These are phyloP conservation scores for Emmonsiellopsis sp. DNA, from an alignment of 2,329 filamentous ascomycete species.

Conservation along the genomic window DNA sequence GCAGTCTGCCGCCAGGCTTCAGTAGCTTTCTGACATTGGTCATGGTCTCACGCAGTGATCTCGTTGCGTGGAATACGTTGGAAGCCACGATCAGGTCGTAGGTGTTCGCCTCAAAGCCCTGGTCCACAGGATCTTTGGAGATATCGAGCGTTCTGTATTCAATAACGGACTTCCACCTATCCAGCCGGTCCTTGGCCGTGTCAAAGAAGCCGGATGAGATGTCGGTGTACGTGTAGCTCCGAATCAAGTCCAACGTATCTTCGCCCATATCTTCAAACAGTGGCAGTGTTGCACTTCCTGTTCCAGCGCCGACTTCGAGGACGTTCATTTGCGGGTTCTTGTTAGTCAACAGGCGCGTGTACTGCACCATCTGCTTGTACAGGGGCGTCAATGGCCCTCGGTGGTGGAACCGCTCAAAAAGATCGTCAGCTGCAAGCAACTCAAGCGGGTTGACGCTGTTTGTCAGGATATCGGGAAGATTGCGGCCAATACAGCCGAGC, in stretches of 20 bases:
- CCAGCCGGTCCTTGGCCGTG: conserved; percentile 20
- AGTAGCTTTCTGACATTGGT: conserved; percentile 19
- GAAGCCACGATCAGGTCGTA: conserved; percentile 27
- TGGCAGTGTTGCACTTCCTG: conserved; percentile 7
- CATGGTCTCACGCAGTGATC: conserved; percentile 15
- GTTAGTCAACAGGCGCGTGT: not conserved
- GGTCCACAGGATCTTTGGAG: conserved; percentile 18
- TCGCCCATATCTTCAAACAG: conserved; percentile 22
- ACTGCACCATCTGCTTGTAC: not conserved
- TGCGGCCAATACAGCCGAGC: conserved; percentile 20
- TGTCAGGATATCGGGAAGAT: conserved; percentile 7
- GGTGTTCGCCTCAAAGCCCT: conserved; percentile 23
- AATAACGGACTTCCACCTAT: conserved; percentile 15
- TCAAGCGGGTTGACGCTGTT: conserved; percentile 9
- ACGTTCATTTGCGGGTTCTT: conserved; percentile 14
- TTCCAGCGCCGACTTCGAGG: conserved; percentile 18
- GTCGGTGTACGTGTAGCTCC: conserved; percentile 36
- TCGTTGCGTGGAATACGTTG: conserved; percentile 31
- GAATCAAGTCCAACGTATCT: conserved; percentile 17
- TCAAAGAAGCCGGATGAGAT: conserved; percentile 34
- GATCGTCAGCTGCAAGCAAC: conserved; percentile 9
- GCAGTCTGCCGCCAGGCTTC: conserved; percentile 29
- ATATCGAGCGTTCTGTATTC: conserved; percentile 22
- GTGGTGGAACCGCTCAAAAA: conserved; percentile 10
- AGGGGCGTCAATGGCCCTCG: not conserved